Evolutionary conservation across 257 asterid species (phyloP), one percentile per base, ranked within the genome.

Genomic region (Lithospermum erythrorhizon): DNA sequence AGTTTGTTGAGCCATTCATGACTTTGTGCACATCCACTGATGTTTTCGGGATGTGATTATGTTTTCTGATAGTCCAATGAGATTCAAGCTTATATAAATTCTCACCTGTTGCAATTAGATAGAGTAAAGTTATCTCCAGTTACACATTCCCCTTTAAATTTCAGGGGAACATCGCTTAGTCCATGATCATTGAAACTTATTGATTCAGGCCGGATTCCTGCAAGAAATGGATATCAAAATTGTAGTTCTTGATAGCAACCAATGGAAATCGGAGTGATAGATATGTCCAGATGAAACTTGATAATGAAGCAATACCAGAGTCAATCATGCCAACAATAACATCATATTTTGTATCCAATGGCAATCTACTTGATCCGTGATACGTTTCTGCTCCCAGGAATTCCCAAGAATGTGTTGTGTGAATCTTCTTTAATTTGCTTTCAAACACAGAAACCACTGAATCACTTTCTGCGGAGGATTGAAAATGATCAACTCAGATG

Each of bases 91-190:
- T 6, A 9, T 37, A 3, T 30, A 30, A 6, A 19, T 18, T 58
- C 1, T 56, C 72, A 80, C 74, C 83, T 78, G 73, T 83, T 83
- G 73, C 90, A 83, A 35, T 74, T 76, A 19, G 80, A 72, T 55
- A 64, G 55, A 9, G 79, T 81, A 74, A 76, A 81, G 59, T 78
- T 76, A 19, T 75, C 79, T 9, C 90, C 90, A 11, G 73, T 64
- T 68, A 77, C 60, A 70, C 90, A 83, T 23, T 57, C 81, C 19
- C 87, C 85, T 66, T 83, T 81, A 77, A 79, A 83, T 65, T 74
- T 76, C 47, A 70, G 9, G 0, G 90, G 87, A 55, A 81, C 76
- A 2, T 81, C 81, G 30, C 83, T 77, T 53, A 81, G 56, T 49
- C 83, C 85, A 21, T 21, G 55, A 55, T 81, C 81, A 54, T 63